Evolutionary conservation across 2,329 filamentous ascomycete species (phyloP).

Genomic region (Davidsoniella eucalypti): DNA sequence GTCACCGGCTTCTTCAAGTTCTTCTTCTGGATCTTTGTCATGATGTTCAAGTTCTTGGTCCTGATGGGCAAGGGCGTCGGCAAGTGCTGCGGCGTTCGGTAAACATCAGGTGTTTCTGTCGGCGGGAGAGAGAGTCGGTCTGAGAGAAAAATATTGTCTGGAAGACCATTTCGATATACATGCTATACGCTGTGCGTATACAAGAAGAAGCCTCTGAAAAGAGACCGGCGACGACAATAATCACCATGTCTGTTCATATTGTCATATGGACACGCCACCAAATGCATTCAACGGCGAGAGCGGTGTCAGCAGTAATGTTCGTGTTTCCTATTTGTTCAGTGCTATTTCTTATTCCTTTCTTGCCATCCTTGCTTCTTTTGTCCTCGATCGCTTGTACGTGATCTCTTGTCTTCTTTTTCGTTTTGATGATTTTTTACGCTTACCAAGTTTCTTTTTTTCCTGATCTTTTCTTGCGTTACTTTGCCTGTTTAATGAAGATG

Average conservation of each 20-base stretch:
- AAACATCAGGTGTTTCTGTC: background rate
- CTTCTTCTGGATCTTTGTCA: constrained; percentile 40
- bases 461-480: background rate
- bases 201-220: background rate
- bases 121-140: background rate
- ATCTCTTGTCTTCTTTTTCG: background rate
- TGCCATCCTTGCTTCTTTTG: background rate
- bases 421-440: background rate
- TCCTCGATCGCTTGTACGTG: constrained; percentile 1
- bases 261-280: no score
- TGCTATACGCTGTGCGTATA: background rate
- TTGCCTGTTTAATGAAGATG: no score
- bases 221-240: background rate
- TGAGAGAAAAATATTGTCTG: background rate
- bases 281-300: background rate
- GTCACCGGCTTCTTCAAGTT: constrained; percentile 38
- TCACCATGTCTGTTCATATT: background rate
- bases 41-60: constrained; percentile 35
- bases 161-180: background rate
- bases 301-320: background rate
- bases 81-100: constrained; percentile 27
- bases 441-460: background rate
- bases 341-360: background rate
- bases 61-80: constrained; percentile 34
- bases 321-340: constrained; percentile 3